Evolutionary conservation across 2,329 filamentous ascomycete genomes (phyloP).

Genomic region (Colletotrichum plurivorum): DNA sequence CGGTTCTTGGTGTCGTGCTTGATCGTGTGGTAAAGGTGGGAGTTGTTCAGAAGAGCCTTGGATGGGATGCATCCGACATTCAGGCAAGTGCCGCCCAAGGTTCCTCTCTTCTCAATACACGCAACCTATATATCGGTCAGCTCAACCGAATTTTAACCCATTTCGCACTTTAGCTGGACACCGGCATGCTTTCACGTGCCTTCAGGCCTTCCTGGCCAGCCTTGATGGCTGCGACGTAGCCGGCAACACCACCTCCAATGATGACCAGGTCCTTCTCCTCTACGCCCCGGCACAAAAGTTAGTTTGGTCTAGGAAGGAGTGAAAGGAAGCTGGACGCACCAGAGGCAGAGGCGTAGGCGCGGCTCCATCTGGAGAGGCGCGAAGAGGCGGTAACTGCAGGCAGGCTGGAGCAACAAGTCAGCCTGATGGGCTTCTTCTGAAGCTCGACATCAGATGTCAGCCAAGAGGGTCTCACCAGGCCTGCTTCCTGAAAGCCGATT

Average conservation of each 20-base stretch:
- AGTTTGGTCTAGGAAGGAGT: slow-evolving; percentile 28
- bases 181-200: slow-evolving; percentile 65
- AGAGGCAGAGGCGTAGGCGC: slow-evolving; percentile 71
- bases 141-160: not conserved
- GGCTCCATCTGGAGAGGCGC: slow-evolving; percentile 66
- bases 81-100: slow-evolving; percentile 95
- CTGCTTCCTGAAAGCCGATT: slow-evolving; percentile 67
- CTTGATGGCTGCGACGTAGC: slow-evolving; percentile 99
- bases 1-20: slow-evolving; percentile 97
- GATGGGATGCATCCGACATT: slow-evolving; percentile 99
- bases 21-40: slow-evolving; percentile 96
- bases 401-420: slow-evolving; percentile 54
- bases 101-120: slow-evolving; percentile 98
- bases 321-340: slow-evolving; percentile 56
- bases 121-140: slow-evolving; percentile 73
- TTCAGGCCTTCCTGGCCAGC: slow-evolving; percentile 97
- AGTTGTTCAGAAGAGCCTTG: slow-evolving; percentile 99
- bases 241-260: slow-evolving; percentile 97
- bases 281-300: slow-evolving; percentile 53
- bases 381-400: slow-evolving; percentile 63
- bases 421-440: slow-evolving; percentile 42
- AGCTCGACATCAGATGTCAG: slow-evolving; percentile 11
- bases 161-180: not conserved
- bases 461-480: slow-evolving; percentile 62
- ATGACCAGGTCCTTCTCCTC: slow-evolving; percentile 98